Evolutionary conservation across 345 rosid species (phyloP), one percentile per base, ranked within the genome.

Genomic region (Excoecaria agallocha): DNA sequence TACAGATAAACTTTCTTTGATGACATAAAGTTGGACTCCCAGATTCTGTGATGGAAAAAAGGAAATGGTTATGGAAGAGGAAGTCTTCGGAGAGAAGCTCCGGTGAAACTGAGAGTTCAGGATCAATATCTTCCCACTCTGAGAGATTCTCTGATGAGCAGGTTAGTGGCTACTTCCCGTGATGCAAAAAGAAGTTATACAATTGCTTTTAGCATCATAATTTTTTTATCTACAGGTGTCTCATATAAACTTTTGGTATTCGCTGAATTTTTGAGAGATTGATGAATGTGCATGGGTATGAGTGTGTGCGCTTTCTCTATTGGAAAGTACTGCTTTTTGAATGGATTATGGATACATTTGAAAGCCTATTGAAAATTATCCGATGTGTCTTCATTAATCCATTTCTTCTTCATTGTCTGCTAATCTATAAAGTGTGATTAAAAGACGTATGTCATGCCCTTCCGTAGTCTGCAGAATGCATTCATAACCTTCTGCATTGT

Each of bases 81-180:
- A 90, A 80, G 68, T 77, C 91, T 65, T 89, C 92, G 39, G 95
- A 92, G 82, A 89, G 83, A 80, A 89, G 93, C 86, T 84, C 86
- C 2, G 90, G 93, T 69, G 93, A 87, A 80, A 86, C 85, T 17
- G 93, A 87, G 74, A 88, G 93, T 71, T 89, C 90, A 4, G 96
- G 86, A 62, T 90, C 97, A 2, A 74, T 86, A 48, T 88, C 91
- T 76, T 91, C 93, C 6, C 87, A 74, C 51, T 87, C 94, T 10
- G 95, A 91, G 84, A 89, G 86, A 78, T 88, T 82, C 64, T 87
- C 91, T 49, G 92, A 88, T 84, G 89, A 84, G 62, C 98, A 94
- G 86, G 97, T 88, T 68, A 78, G 83, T 76, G 45, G 43, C 19
- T 49, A 8, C 43, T 30, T 10, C 48, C 49, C 51, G 1, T 8